Evolutionary conservation across 495 filamentous ascomycete species (phyloP).

Genomic region (Tetracladium marchalianum): DNA sequence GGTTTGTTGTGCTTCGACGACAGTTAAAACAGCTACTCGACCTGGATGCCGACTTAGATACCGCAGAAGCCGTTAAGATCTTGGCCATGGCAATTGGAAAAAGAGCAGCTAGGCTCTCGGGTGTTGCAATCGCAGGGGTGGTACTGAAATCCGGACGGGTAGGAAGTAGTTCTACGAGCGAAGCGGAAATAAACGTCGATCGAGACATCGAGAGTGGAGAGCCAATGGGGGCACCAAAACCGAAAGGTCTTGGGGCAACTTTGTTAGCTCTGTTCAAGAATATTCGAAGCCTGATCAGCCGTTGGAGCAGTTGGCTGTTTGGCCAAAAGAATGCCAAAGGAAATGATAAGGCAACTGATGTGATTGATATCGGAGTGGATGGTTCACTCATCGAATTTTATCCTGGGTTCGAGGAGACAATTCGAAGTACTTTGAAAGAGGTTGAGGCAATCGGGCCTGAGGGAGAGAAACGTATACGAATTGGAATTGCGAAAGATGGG

Average conservation of each 20-base stretch:
- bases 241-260: background rate
- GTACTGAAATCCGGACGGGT: conserved; percentile 52
- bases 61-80: conserved; percentile 71
- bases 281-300: too few relatives aligned
- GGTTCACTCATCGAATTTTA: conserved; percentile 84
- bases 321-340: too few relatives aligned
- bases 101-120: conserved; percentile 80
- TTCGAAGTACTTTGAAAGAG: conserved; percentile 59
- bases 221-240: conserved; percentile 1
- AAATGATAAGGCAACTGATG: conserved; percentile 31
- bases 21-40: conserved; percentile 63
- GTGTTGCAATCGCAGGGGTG: conserved; percentile 73
- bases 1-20: conserved; percentile 53
- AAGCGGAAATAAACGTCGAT: conserved; percentile 3
- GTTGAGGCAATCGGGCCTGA: conserved; percentile 58
- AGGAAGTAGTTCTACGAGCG: background rate
- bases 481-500: conserved; percentile 88
- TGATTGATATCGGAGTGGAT: conserved; percentile 83
- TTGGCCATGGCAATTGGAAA: conserved; percentile 74
- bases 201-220: background rate
- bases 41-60: conserved; percentile 55
- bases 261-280: background rate
- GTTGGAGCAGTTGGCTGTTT: too few relatives aligned
- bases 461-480: conserved; percentile 68
- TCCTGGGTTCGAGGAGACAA: conserved; percentile 68